Conservation (phyloP, 805 yeast species). For the Monosporozyma aquatica region DNA sequence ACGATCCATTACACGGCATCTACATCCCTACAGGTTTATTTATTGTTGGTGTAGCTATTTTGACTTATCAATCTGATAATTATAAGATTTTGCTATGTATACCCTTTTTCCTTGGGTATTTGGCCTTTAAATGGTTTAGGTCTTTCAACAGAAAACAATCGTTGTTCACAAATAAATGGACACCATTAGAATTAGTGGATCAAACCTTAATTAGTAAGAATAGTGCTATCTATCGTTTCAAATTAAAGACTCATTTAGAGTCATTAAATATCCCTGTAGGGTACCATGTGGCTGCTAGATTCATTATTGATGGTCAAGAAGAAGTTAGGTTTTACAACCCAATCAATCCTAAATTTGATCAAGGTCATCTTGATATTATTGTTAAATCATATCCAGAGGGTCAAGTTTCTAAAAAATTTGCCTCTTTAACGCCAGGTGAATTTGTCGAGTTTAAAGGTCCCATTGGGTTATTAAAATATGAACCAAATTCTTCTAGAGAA, state of each 20-base stretch:
- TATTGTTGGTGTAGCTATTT: conserved; percentile 48
- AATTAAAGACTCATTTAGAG: conserved; percentile 51
- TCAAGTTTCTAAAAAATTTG: conserved; percentile 56
- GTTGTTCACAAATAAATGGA: conserved; percentile 46
- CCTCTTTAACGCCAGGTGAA: conserved; percentile 54
- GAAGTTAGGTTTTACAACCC: conserved; percentile 64
- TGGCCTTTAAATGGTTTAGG: conserved; percentile 29
- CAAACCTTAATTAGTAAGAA: conserved; percentile 65
- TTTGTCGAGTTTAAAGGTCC: conserved; percentile 70
- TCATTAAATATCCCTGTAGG: conserved; percentile 63
- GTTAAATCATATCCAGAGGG: conserved; percentile 73
- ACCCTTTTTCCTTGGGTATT: conserved; percentile 33
- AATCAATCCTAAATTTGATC: conserved; percentile 57
- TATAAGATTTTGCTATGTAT: conserved; percentile 26
- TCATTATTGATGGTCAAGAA: conserved; percentile 30
- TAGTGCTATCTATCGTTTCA: conserved; percentile 65
- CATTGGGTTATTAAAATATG: conserved; percentile 60
- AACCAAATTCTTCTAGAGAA: conserved; percentile 49
- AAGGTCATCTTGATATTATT: conserved; percentile 67
- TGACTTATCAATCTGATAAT: conserved; percentile 36
- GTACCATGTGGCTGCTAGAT: conserved; percentile 57
- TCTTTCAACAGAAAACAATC: conserved; percentile 37
- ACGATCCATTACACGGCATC: conserved; percentile 68
- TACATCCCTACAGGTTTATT: conserved; percentile 59
- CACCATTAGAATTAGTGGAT: conserved; percentile 58